A percentile compares a stretch with the other conserved stretches of the same genome.
Evolutionary conservation across 2,329 filamentous ascomycete genomes (phyloP).

Genomic region (Esteya vermicola): DNA sequence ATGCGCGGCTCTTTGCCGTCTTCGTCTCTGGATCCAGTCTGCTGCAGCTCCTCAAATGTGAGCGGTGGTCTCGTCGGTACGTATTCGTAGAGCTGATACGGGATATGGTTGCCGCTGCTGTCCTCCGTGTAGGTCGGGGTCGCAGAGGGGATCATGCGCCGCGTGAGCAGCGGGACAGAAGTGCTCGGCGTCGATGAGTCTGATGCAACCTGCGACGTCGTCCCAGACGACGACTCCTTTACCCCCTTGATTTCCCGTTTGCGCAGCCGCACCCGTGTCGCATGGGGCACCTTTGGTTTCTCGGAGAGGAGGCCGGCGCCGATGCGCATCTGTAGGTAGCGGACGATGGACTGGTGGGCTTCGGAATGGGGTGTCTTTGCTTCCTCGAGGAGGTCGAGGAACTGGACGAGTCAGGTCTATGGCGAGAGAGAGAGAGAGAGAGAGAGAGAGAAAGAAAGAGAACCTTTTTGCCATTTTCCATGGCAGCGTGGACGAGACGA

Average conservation of each 20-base stretch:
- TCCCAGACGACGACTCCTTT: no score
- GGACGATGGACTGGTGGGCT: constrained; percentile 26
- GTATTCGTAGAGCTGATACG: constrained; percentile 23
- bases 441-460: not conserved
- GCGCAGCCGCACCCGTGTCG: no score
- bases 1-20: no score
- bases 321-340: constrained; percentile 23
- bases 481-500: constrained; percentile 44
- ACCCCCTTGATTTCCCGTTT: no score
- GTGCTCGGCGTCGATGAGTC: no score
- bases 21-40: no score
- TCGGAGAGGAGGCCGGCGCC: constrained; percentile 7
- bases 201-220: no score
- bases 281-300: no score
- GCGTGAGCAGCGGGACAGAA: constrained; percentile 19
- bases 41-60: constrained; percentile 30
- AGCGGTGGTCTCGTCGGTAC: constrained; percentile 29
- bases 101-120: no score
- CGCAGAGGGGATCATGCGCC: constrained; percentile 2
- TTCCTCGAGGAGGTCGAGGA: constrained; percentile 20
- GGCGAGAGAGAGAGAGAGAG: not conserved
- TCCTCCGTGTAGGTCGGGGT: no score
- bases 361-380: constrained; percentile 21
- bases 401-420: not conserved
- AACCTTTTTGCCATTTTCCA: constrained; percentile 56